A percentile compares a stretch with the other conserved stretches of the same genome.
phyloP scores from a whole-genome alignment of 129 eudicot genomes.

The Chrysanthemum lavandulifolium region DNA sequence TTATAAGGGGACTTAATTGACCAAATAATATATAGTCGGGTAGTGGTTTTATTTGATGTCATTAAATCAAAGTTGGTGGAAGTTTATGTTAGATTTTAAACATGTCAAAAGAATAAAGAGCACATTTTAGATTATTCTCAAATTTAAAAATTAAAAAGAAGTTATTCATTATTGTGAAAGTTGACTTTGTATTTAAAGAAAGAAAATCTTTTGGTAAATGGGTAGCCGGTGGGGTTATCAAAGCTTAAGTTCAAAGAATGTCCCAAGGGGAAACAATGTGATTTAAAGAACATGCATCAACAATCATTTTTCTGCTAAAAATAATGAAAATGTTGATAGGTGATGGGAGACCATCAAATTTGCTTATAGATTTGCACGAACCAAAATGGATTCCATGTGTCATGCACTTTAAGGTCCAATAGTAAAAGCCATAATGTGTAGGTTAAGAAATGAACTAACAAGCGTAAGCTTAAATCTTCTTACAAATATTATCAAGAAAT shows the following conservation, averaged over 20 bases:
- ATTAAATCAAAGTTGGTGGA: background rate
- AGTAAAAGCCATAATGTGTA: constrained; percentile 7
- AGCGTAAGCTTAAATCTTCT: background rate
- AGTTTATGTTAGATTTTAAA: background rate
- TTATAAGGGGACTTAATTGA: background rate
- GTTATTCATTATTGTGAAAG: constrained; percentile 3
- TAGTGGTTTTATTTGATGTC: background rate
- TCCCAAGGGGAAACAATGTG: constrained; percentile 21
- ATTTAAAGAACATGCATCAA: constrained; percentile 27
- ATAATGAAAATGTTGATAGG: constrained; percentile 24
- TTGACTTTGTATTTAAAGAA: constrained; percentile 17
- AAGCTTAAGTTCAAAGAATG: constrained; percentile 37
- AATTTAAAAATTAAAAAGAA: background rate
- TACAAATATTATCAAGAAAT: background rate
- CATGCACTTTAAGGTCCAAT: constrained; percentile 28
- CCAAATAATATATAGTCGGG: background rate
- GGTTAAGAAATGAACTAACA: background rate
- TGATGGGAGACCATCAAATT: constrained; percentile 33
- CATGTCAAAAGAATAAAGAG: constrained; percentile 13
- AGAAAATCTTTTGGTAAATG: constrained; percentile 9
- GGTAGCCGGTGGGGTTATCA: constrained; percentile 22
- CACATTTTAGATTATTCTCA: background rate
- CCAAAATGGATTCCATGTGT: constrained; percentile 33
- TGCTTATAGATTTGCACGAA: constrained; percentile 19
- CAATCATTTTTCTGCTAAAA: constrained; percentile 14